A percentile compares a stretch with the other conserved stretches of the same genome.
phyloP scores from a whole-genome alignment of 805 yeast genomes.

The Dipodascus geniculatus region DNA sequence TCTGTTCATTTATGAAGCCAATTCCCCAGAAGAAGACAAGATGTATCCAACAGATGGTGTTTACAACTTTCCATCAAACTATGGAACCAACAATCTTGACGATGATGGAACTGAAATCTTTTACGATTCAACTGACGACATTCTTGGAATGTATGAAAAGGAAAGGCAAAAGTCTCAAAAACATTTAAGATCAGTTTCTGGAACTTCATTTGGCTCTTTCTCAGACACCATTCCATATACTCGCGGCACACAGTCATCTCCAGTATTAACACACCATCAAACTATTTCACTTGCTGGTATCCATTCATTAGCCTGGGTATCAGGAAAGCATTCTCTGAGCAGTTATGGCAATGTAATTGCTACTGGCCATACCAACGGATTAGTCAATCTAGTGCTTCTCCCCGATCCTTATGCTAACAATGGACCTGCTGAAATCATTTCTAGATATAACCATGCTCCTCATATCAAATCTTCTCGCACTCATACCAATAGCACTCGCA shows the following conservation, averaged over 20 bases:
- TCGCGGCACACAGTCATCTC: neutral
- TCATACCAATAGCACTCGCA: conserved; percentile 26
- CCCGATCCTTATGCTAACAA: conserved; percentile 41
- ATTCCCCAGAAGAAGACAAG: conserved; percentile 13
- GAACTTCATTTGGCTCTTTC: neutral
- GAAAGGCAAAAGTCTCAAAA: neutral
- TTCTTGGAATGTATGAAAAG: neutral
- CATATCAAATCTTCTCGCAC: conserved; percentile 30
- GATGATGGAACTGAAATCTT: neutral
- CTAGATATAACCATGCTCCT: conserved; percentile 67
- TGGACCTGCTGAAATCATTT: conserved; percentile 58
- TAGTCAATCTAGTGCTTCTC: conserved; percentile 60
- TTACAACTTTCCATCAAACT: neutral
- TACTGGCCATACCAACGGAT: conserved; percentile 70
- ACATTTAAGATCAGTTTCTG: neutral
- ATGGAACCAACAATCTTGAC: neutral
- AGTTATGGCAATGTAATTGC: conserved; percentile 35
- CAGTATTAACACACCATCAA: conserved; percentile 33
- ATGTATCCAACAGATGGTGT: neutral
- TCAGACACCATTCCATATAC: neutral
- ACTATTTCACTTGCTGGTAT: conserved; percentile 45
- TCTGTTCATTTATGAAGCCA: conserved; percentile 42
- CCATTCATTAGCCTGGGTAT: conserved; percentile 33
- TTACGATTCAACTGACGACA: neutral
- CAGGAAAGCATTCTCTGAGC: conserved; percentile 16